phyloP scores from a whole-genome alignment of 495 filamentous ascomycete species.

The Lasiosphaeris hirsuta region DNA sequence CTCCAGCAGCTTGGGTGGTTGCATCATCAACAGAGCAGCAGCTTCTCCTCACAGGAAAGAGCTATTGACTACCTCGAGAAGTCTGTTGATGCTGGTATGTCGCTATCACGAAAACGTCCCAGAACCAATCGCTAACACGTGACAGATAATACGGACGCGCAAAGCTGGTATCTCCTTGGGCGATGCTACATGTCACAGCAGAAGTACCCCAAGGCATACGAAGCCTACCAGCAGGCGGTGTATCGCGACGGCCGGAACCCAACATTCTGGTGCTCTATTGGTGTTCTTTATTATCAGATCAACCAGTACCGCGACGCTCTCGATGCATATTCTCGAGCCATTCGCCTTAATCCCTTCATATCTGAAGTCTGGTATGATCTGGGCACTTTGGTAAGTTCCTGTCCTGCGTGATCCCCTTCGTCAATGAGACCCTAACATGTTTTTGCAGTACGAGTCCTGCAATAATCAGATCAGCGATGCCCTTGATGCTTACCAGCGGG shows the following conservation, averaged over 20 bases:
- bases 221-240: constrained; percentile 98
- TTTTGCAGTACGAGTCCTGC: constrained; percentile 87
- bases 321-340: constrained; percentile 97
- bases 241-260: constrained; percentile 98
- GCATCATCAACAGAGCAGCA: constrained; percentile 89
- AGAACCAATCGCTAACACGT: constrained; percentile 35
- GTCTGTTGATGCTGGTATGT: constrained; percentile 87
- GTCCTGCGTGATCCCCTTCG: neutral
- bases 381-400: constrained; percentile 79
- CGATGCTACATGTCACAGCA: constrained; percentile 99
- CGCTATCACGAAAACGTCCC: neutral
- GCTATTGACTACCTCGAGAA: constrained; percentile 98
- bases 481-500: constrained; percentile 90
- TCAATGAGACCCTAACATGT: constrained; percentile 21
- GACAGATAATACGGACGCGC: constrained; percentile 86
- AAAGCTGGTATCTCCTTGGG: constrained; percentile 98
- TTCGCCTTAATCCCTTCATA: constrained; percentile 96
- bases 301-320: constrained; percentile 99
- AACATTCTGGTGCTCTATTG: constrained; percentile 99
- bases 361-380: constrained; percentile 99
- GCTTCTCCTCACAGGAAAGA: constrained; percentile 85
- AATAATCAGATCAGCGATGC: constrained; percentile 98
- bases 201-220: constrained; percentile 98
- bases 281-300: constrained; percentile 99
- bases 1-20: constrained; percentile 98